Base-by-base conservation (phyloP, 108 stramenopile species). In the Pseudonitzschia multiseries region DNA sequence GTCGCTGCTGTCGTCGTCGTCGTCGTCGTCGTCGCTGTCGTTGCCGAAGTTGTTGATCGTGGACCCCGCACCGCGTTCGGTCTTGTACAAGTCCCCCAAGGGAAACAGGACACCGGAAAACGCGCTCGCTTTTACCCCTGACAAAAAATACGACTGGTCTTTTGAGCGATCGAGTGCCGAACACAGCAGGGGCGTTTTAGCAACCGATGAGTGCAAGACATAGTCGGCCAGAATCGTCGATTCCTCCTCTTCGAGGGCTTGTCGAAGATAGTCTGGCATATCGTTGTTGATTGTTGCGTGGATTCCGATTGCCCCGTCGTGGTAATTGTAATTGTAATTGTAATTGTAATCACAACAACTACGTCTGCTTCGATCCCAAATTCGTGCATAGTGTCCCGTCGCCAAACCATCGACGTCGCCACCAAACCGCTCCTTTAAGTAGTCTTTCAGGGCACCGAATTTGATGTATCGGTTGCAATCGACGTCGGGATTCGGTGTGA, bases 91-190 rank as follows among this genome's bases (percentile, higher is more conserved):
- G 61, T 91, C 84, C 3, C 97, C 96, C 68, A 98, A 69, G 20
- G 98, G 96, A 73, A 97, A 96, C 4, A 90, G 50, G 18, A 96
- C 93, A 76, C 87, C 83, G 18, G 80, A 80, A 43, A 97, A 85
- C 22, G 88, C 85, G 14, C 71, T 57, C 40, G 75, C 77, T 1
- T 78, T 70, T 5, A 96, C 96, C 27, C 83, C 83, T 26, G 84
- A 89, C 68, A 99, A 74, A 78, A 99, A 99, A 76, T 97, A 99
- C 6, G 92, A 89, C 85, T 99, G 97, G 78, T 97, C 97, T 80
- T 99, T 99, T 52, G 74, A 73, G 8, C 62, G 43, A 70, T 99
- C 98, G 6, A 68, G 84, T 1, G 84, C 98, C 10, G 87, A 77
- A 33, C 90, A 36, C 20, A 98, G 80, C 69, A 84, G 76, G n/a